Evolutionary conservation across 108 stramenopile species (phyloP).

Genomic region (Fistulifera pelliculosa): DNA sequence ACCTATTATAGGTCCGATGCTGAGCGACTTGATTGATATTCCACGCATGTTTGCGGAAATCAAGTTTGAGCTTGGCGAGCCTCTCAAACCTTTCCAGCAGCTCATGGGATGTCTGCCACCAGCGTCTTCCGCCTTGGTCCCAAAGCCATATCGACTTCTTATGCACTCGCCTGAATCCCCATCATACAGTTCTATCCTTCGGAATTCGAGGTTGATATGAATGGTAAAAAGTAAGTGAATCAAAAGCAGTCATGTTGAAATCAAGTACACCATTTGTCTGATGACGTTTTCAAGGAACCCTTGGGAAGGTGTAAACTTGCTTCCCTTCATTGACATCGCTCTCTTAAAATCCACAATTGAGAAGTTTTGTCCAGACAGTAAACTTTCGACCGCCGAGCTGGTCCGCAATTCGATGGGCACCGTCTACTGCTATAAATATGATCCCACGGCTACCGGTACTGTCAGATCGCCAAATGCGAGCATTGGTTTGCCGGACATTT

Average conservation of each 20-base stretch:
- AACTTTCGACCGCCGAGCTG: conserved; percentile 71
- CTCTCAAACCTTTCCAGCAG: conserved; percentile 92
- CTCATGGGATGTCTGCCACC: conserved; percentile 95
- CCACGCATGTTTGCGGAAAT: conserved; percentile 67
- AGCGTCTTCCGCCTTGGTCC: conserved; percentile 79
- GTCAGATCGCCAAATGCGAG: conserved; percentile 69
- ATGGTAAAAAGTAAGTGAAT: conserved; percentile 81
- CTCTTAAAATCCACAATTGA: conserved; percentile 69
- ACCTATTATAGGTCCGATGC: conserved; percentile 51
- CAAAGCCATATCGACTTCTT: conserved; percentile 72
- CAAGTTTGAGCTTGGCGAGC: conserved; percentile 80
- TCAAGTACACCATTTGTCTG: conserved; percentile 1
- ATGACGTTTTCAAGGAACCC: conserved; percentile 65
- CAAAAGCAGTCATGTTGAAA: neutral
- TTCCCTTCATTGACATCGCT: conserved; percentile 94
- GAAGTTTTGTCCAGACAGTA: conserved; percentile 61
- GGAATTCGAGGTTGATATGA: conserved; percentile 94
- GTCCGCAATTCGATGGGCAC: conserved; percentile 69
- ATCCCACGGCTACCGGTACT: conserved; percentile 63
- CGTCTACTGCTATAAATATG: conserved; percentile 69
- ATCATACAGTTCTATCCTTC: conserved; percentile 90
- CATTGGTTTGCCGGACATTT: conserved; percentile 78
- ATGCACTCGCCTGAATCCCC: conserved; percentile 85
- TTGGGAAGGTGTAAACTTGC: conserved; percentile 97
- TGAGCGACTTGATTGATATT: conserved; percentile 89